Evolutionary conservation across 2,329 filamentous ascomycete genomes (phyloP), one percentile per base, ranked within the genome.

Genomic region (Stachybotrys chlorohalonatus): DNA sequence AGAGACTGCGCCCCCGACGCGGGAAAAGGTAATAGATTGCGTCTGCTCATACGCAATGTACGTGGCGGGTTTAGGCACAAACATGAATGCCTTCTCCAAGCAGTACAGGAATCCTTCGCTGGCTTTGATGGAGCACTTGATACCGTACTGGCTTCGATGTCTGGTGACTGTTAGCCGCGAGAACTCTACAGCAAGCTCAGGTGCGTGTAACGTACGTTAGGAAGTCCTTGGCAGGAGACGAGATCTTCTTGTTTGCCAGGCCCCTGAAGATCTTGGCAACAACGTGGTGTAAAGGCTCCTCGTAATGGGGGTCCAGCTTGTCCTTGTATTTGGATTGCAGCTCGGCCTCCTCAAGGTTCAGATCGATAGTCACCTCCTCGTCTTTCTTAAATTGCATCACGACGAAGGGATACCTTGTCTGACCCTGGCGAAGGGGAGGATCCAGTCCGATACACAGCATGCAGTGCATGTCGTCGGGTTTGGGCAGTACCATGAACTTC

Each of bases 101-200:
- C 92, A 96, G 81, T 95, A 99, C 52, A 99, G 78, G 68, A 96
- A 92, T 57, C 95, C 94, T 75, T 99, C 94, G 71, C 95, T 96
- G 53, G 95, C 95, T 75, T 99, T 99, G 83, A 99, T 96, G n/a
- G 92, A 95, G 73, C 94, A 99, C 75, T 99, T 99, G 73, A 99
- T 95, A 56, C 94, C 94, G 62, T 86, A 90, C 71, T 96, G 92
- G 65, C 88, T 85, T 69, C 96, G 91, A 74, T 97, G 94, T 62
- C 89, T 83, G 30, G 17, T 2, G 36, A 42, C 6, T 42, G 36
- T 42, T 13, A 42, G 36, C 36, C 13, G 13, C 13, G 36, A 2
- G 36, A 2, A 9, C 8, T 13, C 8, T 13, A 13, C 36, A 42
- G 36, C 36, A 42, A 13, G 13, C 36, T 3, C 9, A 13, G 36